These are phyloP conservation scores for Coleophoma eucalyptorum DNA, from an alignment of 2,329 filamentous ascomycete genomes.

Conservation along the genomic window DNA sequence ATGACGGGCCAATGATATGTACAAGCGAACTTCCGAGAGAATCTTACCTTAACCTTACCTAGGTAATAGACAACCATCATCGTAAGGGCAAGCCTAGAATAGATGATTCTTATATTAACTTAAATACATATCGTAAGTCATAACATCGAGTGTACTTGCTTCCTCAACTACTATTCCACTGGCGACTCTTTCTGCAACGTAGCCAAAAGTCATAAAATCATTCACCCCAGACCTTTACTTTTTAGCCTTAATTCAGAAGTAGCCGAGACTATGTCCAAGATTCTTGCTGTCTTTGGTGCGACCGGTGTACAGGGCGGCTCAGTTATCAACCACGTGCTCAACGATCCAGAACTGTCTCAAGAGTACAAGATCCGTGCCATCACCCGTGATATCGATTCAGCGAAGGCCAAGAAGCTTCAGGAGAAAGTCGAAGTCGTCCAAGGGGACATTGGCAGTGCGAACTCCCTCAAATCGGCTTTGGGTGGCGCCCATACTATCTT, in stretches of 20 bases:
- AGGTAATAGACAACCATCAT: too few relatives aligned
- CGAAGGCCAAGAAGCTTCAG: slow-evolving; percentile 26
- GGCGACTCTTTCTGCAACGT: not conserved
- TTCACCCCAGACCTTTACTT: slow-evolving; percentile 29
- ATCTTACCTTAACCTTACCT: too few relatives aligned
- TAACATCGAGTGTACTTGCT: too few relatives aligned
- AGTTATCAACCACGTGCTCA: slow-evolving; percentile 39
- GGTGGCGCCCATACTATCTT: slow-evolving; percentile 43
- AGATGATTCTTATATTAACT: too few relatives aligned
- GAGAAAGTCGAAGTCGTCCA: slow-evolving; percentile 30
- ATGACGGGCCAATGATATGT: too few relatives aligned
- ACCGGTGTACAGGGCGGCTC: slow-evolving; percentile 48
- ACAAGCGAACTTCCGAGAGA: too few relatives aligned
- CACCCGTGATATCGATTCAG: slow-evolving; percentile 29
- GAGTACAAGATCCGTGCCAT: slow-evolving; percentile 45
- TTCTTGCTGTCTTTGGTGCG: slow-evolving; percentile 43
- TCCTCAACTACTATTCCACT: not conserved
- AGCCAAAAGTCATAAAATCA: not conserved
- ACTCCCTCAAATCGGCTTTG: slow-evolving; percentile 37
- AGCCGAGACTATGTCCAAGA: slow-evolving; percentile 36
- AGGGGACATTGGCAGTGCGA: slow-evolving; percentile 33
- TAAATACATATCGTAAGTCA: too few relatives aligned
- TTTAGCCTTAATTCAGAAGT: not conserved
- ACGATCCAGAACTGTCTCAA: slow-evolving; percentile 36
- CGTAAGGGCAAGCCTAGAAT: too few relatives aligned